Conservation (phyloP, 2,329 filamentous ascomycete genomes). For the Graphilbum sp. region DNA sequence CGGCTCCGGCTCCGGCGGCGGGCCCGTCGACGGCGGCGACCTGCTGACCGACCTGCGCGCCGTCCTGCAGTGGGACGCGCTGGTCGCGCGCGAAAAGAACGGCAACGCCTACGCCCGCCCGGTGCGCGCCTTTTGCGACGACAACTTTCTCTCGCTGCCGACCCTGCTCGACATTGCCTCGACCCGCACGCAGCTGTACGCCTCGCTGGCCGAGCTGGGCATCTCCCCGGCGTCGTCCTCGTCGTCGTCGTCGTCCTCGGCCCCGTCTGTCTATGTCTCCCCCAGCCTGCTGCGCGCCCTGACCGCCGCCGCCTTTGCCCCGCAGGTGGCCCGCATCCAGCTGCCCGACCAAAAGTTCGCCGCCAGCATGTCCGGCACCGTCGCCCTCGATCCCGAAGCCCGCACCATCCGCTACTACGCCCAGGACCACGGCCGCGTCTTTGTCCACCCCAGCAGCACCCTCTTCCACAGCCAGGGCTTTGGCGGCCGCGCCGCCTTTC, state of each 20-base stretch:
- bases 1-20: too few relatives aligned
- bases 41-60: slow-evolving; percentile 74
- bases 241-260: too few relatives aligned
- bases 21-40: slow-evolving; percentile 55
- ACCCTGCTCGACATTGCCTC: slow-evolving; percentile 79
- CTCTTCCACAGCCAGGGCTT: slow-evolving; percentile 74
- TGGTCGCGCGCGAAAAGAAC: slow-evolving; percentile 30
- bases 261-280: slow-evolving; percentile 13
- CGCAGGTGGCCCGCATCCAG: slow-evolving; percentile 81
- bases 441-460: slow-evolving; percentile 79
- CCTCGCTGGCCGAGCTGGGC: slow-evolving; percentile 70
- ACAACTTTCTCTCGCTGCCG: slow-evolving; percentile 70
- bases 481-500: slow-evolving; percentile 55
- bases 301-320: slow-evolving; percentile 58
- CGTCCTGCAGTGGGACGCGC: slow-evolving; percentile 66
- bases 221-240: slow-evolving; percentile 47
- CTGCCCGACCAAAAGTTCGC: slow-evolving; percentile 95
- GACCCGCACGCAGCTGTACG: slow-evolving; percentile 72
- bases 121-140: slow-evolving; percentile 62
- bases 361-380: slow-evolving; percentile 69
- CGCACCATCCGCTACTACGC: slow-evolving; percentile 86
- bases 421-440: slow-evolving; percentile 71
- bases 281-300: slow-evolving; percentile 46
- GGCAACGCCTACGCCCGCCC: slow-evolving; percentile 35
- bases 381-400: slow-evolving; percentile 86